phyloP scores from a whole-genome alignment of 768 basidiomycete genomes.

The Pilatotrama ljubarskyi region DNA sequence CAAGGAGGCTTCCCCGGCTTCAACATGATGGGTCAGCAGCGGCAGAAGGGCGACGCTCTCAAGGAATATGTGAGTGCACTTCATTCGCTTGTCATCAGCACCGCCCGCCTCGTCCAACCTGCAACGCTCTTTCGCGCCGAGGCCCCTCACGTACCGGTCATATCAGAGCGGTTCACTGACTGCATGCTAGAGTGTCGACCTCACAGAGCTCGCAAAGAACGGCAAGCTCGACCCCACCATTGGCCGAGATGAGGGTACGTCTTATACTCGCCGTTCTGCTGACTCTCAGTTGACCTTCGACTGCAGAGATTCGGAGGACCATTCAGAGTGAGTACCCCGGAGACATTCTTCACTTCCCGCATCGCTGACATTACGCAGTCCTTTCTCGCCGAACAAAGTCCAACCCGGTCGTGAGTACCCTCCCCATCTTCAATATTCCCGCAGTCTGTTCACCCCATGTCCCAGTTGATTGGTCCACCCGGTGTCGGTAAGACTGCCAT shows the following conservation, averaged over 20 bases:
- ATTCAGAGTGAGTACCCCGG: conserved; percentile 70
- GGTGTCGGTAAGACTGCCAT: conserved; percentile 95
- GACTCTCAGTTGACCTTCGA: background rate
- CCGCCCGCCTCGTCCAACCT: too few species aligned
- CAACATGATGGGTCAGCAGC: conserved; percentile 55
- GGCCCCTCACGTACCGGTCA: too few species aligned
- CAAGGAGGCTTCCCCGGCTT: conserved; percentile 59
- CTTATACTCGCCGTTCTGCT: background rate
- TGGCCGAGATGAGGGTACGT: conserved; percentile 78
- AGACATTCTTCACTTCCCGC: background rate
- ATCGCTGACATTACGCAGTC: conserved; percentile 43
- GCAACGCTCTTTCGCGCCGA: too few species aligned
- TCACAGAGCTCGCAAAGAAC: conserved; percentile 79
- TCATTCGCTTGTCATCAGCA: too few species aligned
- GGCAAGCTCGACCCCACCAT: conserved; percentile 92
- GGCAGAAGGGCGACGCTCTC: conserved; percentile 80
- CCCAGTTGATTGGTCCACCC: conserved; percentile 77
- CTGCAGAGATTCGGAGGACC: conserved; percentile 79
- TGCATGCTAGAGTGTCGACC: conserved; percentile 63
- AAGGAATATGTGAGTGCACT: conserved; percentile 69
- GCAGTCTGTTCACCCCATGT: background rate
- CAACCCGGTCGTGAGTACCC: conserved; percentile 75
- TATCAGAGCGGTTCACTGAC: background rate
- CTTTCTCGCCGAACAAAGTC: conserved; percentile 88
- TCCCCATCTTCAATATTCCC: background rate